Base-by-base conservation (phyloP, 495 filamentous ascomycete genomes). In the Achaetomiella virescens region DNA sequence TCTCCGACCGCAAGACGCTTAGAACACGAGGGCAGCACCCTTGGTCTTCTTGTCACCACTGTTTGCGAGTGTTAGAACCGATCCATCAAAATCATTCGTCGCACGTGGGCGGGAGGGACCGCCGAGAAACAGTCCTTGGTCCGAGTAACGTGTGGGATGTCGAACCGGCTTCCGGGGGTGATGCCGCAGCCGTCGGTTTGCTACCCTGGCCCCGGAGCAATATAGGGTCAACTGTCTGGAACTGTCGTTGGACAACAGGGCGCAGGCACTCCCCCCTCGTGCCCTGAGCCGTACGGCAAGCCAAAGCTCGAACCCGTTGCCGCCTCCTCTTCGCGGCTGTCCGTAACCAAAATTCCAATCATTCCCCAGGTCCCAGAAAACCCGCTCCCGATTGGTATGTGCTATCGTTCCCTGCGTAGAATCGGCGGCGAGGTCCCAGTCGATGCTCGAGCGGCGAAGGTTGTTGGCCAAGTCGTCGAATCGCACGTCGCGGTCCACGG, bases 21-120 rank as follows among this genome's bases (percentile, higher is more conserved):
- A 99, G 81, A 97, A 99, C 66, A 99, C 95, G 69, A 99, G 83
- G 66, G 95, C 95, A 69, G 93, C 93, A 86, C 95, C 95, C 88
- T 99, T 99, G 72, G 95, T 99, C 90, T 99, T 99, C 90, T 99
- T 99, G 86, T 99, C 95, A 81, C 95, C 95, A 85, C 93, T 96
- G 65, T 75, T 71, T 58, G 45, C 51, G 55, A 45, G 9, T 20
- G 59, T 67, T 36, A 69, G 66, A 51, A 63, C 24, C 38, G 6
- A 38, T 50, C 22, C 44, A 24, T 31, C 38, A 7, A 50, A 25
- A 25, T n/a, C 2, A 10, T 55, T 33, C 9, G 25, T n/a, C n/a
- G 5, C 35, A n/a, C 1, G 6, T 9, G 45, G 31, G 33, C 35
- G 18, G 43, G 48, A 58, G 60, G 42, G 50, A 52, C 56, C 52